Evolutionary conservation across 192 early-diverging fungal species (phyloP), one percentile per base, ranked within the genome.

Genomic region (Cetraspora pellucida): DNA sequence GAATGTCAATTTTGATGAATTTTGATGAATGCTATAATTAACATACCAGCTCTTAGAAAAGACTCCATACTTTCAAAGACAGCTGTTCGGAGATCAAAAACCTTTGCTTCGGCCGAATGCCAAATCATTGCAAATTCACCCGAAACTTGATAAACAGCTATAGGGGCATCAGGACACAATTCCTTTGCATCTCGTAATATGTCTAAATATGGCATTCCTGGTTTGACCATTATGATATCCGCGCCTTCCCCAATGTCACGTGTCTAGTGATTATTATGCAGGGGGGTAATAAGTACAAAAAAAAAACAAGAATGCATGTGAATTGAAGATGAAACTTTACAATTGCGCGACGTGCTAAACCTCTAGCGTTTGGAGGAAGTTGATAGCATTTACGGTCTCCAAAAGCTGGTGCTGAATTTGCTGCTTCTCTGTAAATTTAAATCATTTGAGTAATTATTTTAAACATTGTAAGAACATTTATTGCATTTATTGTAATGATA

Each of bases 141-240:
- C 10, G 92, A 93, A 21, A 99, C 97, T 83, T 99, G 97, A 82
- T 99, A 99, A 0, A 97, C 94, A 1, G 96, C 95, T 47, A 98
- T 85, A n/a, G 97, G 97, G 54, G 90, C 89, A 78, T 99, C 93
- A 13, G 92, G 89, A 13, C 87, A 87, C 30, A 88, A 74, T 49
- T 93, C 89, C 50, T 90, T 85, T 3, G 92, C 89, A 78, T 99
- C 96, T 23, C 96, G 88, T 10, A 99, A 85, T 77, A 99, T 92
- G 77, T 99, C 97, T 57, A 99, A 84, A 82, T 99, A 99, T 55
- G 96, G 96, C 68, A 87, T 88, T 16, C 92, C 96, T 8, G 97
- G 97, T 86, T 99, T 99, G 79, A 99, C 94, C 94, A 99, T 97
- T 37, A 99, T 87, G 11, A 96, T 90, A 82, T 99, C 97, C 28